phyloP scores from a whole-genome alignment of 108 stramenopile species.

The Discostella pseudostelligera region DNA sequence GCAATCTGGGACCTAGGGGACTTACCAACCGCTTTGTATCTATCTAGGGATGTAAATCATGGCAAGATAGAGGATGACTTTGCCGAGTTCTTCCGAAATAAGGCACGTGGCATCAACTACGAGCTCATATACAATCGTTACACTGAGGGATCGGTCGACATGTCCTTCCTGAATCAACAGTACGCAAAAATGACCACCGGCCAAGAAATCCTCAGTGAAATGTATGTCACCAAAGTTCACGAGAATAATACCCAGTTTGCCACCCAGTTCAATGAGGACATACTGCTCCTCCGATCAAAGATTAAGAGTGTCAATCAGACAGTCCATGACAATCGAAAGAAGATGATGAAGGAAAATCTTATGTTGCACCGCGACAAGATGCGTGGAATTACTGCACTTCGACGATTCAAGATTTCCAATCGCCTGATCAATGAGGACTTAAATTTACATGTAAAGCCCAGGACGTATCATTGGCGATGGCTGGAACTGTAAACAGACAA shows the following conservation, averaged over 20 bases:
- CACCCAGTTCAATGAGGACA: slow-evolving; percentile 30
- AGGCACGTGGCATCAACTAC: slow-evolving; percentile 43
- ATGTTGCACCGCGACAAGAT: slow-evolving; percentile 29
- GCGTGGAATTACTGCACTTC: slow-evolving; percentile 26
- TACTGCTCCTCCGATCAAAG: slow-evolving; percentile 30
- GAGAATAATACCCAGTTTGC: slow-evolving; percentile 36
- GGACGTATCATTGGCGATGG: slow-evolving; percentile 30
- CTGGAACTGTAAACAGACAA: slow-evolving; percentile 26
- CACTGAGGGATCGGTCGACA: slow-evolving; percentile 16
- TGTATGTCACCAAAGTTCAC: slow-evolving; percentile 45
- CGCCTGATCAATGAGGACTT: slow-evolving; percentile 37
- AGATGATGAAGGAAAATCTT: slow-evolving; percentile 48
- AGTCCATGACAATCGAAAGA: slow-evolving; percentile 47
- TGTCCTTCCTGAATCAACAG: slow-evolving; percentile 49
- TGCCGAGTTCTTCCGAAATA: slow-evolving; percentile 39
- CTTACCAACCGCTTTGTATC: neutral
- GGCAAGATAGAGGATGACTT: slow-evolving; percentile 50
- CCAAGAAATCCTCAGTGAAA: slow-evolving; percentile 34
- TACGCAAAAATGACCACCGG: slow-evolving; percentile 48
- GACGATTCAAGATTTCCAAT: slow-evolving; percentile 41
- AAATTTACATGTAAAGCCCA: slow-evolving; percentile 41
- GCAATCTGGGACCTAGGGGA: neutral
- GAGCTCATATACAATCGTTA: slow-evolving; percentile 48
- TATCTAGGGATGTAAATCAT: slow-evolving; percentile 39
- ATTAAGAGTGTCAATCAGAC: slow-evolving; percentile 48